These are phyloP conservation scores for Byssochlamys sp. DNA, from an alignment of 2,329 filamentous ascomycete genomes.

Conservation along the genomic window DNA sequence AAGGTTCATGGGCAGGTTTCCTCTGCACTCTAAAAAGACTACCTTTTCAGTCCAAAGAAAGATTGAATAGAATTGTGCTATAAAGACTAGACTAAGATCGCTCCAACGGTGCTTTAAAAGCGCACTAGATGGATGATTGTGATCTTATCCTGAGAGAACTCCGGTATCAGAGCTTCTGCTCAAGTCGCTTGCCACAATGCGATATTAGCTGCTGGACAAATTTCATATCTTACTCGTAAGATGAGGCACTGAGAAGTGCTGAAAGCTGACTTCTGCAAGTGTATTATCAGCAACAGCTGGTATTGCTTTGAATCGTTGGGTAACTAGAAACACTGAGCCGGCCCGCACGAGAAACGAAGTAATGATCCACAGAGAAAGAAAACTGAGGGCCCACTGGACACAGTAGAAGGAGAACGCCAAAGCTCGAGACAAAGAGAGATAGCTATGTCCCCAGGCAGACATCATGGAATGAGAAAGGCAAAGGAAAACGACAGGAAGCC, in stretches of 20 bases:
- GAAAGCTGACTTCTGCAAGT: neutral
- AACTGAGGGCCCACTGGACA: neutral
- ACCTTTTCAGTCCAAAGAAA: neutral
- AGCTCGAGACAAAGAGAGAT: neutral
- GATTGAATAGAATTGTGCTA: neutral
- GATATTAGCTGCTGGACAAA: neutral
- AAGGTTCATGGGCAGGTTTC: neutral
- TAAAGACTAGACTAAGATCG: neutral
- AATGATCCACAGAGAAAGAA: neutral
- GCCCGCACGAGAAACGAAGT: neutral
- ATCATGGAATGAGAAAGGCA: neutral
- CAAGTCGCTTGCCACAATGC: neutral
- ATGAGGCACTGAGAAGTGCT: neutral
- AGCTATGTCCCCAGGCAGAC: neutral
- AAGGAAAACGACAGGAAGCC: neutral
- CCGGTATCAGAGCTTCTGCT: neutral
- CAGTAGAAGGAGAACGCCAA: neutral
- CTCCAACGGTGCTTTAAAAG: too few species aligned
- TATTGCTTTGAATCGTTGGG: neutral
- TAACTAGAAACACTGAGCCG: neutral
- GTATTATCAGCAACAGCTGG: neutral
- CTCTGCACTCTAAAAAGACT: neutral
- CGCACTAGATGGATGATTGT: too few species aligned
- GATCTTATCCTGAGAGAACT: neutral
- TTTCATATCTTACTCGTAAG: neutral